These are phyloP conservation scores for Orbilia ellipsospora DNA, from an alignment of 2,329 filamentous ascomycete genomes.

Conservation along the genomic window DNA sequence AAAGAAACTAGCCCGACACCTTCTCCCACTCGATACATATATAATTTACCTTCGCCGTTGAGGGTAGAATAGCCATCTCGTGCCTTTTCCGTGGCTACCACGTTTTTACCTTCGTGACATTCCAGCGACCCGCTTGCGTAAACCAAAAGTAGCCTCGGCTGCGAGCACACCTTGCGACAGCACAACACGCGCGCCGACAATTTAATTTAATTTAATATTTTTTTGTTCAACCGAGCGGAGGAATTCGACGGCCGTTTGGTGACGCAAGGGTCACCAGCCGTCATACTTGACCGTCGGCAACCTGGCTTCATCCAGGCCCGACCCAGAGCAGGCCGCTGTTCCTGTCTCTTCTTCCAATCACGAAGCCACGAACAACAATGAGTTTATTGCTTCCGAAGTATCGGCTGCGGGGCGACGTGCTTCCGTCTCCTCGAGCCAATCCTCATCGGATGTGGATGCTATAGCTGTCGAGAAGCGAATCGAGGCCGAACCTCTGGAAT, in stretches of 20 bases:
- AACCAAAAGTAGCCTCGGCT: too few species aligned
- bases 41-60: too few species aligned
- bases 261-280: slow-evolving; percentile 5
- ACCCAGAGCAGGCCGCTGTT: slow-evolving; percentile 8
- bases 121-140: too few species aligned
- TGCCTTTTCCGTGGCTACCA: too few species aligned
- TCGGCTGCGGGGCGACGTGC: slow-evolving; percentile 2
- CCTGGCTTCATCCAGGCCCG: slow-evolving; percentile 44
- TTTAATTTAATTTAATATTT: too few species aligned
- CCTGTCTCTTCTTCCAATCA: not conserved
- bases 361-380: not conserved
- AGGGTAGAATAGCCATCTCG: too few species aligned
- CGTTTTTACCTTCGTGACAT: too few species aligned
- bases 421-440: slow-evolving; percentile 2
- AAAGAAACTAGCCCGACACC: too few species aligned
- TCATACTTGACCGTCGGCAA: slow-evolving; percentile 1
- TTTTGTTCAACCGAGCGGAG: too few species aligned
- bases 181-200: too few species aligned
- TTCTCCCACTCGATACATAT: too few species aligned
- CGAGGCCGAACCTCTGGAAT: slow-evolving; percentile 26
- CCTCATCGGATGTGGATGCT: slow-evolving; percentile 31
- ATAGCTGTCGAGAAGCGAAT: slow-evolving; percentile 37
- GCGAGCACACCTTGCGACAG: too few species aligned
- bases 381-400: not conserved
- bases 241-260: not conserved